These are phyloP conservation scores for Ascosphaera acerosa DNA, from an alignment of 2,329 filamentous ascomycete genomes.

Conservation along the genomic window DNA sequence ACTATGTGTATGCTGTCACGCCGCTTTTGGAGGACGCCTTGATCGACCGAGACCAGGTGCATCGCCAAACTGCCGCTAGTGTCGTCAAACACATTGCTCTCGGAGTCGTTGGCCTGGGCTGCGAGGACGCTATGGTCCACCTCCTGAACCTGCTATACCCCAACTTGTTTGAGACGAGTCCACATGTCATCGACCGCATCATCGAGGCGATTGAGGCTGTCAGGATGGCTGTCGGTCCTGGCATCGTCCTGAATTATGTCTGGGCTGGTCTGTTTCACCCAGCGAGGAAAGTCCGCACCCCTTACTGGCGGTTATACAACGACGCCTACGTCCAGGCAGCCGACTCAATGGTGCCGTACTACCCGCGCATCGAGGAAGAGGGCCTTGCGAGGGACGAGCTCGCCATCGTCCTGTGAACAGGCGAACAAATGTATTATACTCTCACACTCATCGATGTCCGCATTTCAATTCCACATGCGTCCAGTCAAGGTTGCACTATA, in stretches of 20 bases:
- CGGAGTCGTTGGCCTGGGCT: constrained; percentile 89
- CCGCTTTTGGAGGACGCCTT: constrained; percentile 88
- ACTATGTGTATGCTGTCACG: constrained; percentile 96
- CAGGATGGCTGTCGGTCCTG: constrained; percentile 74
- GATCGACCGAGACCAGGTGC: constrained; percentile 93
- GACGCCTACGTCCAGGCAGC: constrained; percentile 86
- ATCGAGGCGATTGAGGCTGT: constrained; percentile 95
- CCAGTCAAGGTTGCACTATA: no score
- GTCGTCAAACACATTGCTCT: constrained; percentile 96
- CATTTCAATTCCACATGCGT: no score
- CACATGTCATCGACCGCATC: constrained; percentile 94
- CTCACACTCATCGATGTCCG: no score
- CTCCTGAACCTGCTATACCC: constrained; percentile 88
- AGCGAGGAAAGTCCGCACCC: constrained; percentile 73
- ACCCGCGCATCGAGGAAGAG: constrained; percentile 65
- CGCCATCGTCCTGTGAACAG: constrained; percentile 46
- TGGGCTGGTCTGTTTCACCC: constrained; percentile 97
- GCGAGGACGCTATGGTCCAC: constrained; percentile 96
- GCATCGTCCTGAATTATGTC: constrained; percentile 88
- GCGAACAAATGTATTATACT: no score
- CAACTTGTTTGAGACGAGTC: constrained; percentile 92
- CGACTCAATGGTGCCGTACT: constrained; percentile 91
- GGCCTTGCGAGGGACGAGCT: constrained; percentile 55
- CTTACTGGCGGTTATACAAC: constrained; percentile 94
- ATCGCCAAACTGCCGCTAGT: constrained; percentile 83